Evolutionary conservation across 352 stramenopile species (phyloP).

Genomic region (Phytopythium vexans): DNA sequence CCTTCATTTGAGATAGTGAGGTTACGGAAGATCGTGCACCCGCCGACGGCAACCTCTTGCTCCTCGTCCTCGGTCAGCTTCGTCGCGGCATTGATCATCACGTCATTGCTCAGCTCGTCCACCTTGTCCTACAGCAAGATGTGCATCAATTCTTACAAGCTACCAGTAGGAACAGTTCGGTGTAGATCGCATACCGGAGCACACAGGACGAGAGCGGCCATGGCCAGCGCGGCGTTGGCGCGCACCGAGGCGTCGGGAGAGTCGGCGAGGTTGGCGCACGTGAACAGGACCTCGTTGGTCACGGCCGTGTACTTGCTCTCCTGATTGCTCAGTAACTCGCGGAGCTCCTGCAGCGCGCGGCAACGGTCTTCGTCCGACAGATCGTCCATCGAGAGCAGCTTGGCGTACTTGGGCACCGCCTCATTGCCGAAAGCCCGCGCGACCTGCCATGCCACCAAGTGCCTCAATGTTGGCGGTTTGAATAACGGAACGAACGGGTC

Average conservation of each 20-base stretch:
- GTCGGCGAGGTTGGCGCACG: conserved; percentile 46
- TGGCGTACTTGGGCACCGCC: conserved; percentile 54
- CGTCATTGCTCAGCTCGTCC: conserved; percentile 47
- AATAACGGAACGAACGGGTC: not conserved
- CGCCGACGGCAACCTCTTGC: conserved; percentile 40
- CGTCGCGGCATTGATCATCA: conserved; percentile 46
- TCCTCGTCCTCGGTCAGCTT: conserved; percentile 39
- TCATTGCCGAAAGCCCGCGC: conserved; percentile 50
- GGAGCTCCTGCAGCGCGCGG: conserved; percentile 39
- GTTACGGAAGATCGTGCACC: conserved; percentile 53
- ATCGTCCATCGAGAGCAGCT: conserved; percentile 54
- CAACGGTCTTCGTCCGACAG: conserved; percentile 51
- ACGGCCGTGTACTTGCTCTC: conserved; percentile 54
- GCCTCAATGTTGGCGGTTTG: not conserved
- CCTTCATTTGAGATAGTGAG: conserved; percentile 58
- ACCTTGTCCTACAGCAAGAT: conserved; percentile 13
- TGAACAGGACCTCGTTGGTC: conserved; percentile 46
- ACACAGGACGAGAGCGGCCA: conserved; percentile 54
- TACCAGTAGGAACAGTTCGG: not conserved
- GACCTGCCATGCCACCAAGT: conserved; percentile 23
- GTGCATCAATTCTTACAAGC: not conserved
- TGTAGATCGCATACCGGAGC: conserved; percentile 29
- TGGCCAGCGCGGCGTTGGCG: conserved; percentile 33
- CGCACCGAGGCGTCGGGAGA: conserved; percentile 38
- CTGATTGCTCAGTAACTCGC: conserved; percentile 55